Percentiles rank a stretch among this genome's conserved stretches.
Evolutionary conservation across 2,329 filamentous ascomycete genomes (phyloP).

Genomic region (Chalara sp.): DNA sequence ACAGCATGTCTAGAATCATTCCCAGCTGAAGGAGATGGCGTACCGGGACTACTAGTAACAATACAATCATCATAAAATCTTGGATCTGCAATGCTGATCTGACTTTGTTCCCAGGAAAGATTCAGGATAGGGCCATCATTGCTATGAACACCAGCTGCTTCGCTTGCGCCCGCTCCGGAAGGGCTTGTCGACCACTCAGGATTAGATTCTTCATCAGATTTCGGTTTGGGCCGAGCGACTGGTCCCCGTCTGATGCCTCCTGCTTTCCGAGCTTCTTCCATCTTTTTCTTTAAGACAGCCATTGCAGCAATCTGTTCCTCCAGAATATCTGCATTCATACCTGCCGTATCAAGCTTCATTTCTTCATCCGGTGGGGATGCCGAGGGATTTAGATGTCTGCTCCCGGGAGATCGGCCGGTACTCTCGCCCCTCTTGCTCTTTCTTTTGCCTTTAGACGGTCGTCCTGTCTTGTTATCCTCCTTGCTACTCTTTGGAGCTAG

Average conservation of each 20-base stretch:
- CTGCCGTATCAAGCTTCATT: not conserved
- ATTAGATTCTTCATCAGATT: not conserved
- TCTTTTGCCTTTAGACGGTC: not conserved
- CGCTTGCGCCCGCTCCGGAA: not conserved
- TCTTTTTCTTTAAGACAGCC: not conserved
- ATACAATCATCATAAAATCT: slow-evolving; percentile 23
- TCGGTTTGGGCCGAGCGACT: not conserved
- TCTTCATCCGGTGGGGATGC: not conserved
- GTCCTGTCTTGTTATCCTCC: not conserved
- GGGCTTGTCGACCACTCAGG: not conserved
- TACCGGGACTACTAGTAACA: not conserved
- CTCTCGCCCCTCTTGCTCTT: not conserved
- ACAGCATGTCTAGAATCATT: not conserved
- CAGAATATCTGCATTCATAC: not conserved
- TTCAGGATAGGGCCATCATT: not conserved
- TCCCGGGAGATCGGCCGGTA: not conserved
- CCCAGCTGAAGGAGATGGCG: no score
- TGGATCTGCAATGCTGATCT: slow-evolving; percentile 18
- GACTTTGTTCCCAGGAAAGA: slow-evolving; percentile 2
- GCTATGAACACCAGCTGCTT: not conserved
- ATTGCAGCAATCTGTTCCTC: not conserved
- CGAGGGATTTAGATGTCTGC: no score
- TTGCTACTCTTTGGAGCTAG: not conserved
- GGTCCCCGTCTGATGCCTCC: not conserved
- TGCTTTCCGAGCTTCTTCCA: not conserved